Evolutionary conservation across 208 protist genomes (phyloP), one percentile per base, ranked within the genome.

Genomic region (Trypanosoma boissoni): DNA sequence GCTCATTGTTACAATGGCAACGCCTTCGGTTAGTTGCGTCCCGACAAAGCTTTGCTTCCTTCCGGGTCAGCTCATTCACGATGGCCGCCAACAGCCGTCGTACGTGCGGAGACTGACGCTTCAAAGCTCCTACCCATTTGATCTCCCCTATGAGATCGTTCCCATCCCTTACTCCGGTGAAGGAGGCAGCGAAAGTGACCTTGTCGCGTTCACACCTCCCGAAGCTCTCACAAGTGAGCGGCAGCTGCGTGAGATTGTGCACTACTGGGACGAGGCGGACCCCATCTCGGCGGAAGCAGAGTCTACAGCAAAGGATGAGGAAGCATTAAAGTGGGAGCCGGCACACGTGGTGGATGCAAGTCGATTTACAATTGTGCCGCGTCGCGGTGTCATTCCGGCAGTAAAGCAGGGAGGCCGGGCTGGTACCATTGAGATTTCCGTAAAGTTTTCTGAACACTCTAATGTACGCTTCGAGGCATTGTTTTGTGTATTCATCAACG

Each of bases 31-130:
- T 42, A 55, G 52, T 24, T 84, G 75, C 56, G 53, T 42, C 6
- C 83, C 83, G 8, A 60, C 69, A 29, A 49, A 70, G n/a, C 50
- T 90, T 20, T 89, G 82, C 78, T 95, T 95, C 64, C 66, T 63
- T 46, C 88, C 85, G 0, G 83, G 85, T n/a, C 83, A 92, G 62
- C 56, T 59, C 28, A 53, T 74, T 28, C 84, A 89, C 69, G 88
- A 95, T 50, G 88, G 88, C 43, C 74, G 85, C 31, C 74, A 42
- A 21, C 88, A 95, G 67, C 80, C 77, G 24, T 49, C 59, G 10
- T 86, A 89, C 58, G 44, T 64, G 26, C 88, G 88, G 41, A 72
- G 50, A 24, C 54, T 95, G 48, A 72, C 63, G 20, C 59, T 92
- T 43, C 58, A 70, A 69, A 95, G 88, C 64, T 59, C 58, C 21